Evolutionary conservation across 176 grass and related monocot species (phyloP).

Genomic region (Dendrocalamus sinicus): DNA sequence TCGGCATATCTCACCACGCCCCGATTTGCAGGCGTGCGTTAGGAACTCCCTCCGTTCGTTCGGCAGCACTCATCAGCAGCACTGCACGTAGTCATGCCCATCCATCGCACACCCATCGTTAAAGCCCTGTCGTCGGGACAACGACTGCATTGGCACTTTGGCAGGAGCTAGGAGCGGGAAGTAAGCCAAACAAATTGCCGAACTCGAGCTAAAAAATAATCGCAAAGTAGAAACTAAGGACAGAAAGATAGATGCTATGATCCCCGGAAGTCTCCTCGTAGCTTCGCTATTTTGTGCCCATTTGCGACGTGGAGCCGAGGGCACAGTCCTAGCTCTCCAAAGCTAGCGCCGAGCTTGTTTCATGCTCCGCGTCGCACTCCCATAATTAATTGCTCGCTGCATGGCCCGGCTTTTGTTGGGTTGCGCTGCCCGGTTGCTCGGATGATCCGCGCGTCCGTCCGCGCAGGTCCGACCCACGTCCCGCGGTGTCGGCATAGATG

Average conservation of each 20-base stretch:
- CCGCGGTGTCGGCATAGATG: not conserved
- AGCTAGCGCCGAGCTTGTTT: not conserved
- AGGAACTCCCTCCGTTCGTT: not conserved
- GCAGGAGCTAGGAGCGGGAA: not conserved
- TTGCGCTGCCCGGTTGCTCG: not conserved
- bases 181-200: not conserved
- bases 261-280: not conserved
- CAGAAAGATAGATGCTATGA: not conserved
- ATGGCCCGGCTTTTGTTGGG: not conserved
- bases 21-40: not conserved
- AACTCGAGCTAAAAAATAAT: not conserved
- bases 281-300: not conserved
- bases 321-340: not conserved
- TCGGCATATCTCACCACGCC: not conserved
- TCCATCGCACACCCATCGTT: not conserved
- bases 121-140: not conserved
- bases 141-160: not conserved
- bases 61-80: not conserved
- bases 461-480: not conserved
- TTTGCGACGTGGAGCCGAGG: not conserved
- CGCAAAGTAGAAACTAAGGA: not conserved
- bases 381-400: not conserved
- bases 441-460: not conserved
- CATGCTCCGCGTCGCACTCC: constrained; percentile 45
- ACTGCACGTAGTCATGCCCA: not conserved